Base-by-base conservation (phyloP, 2,329 filamentous ascomycete genomes). In the Raffaelea ambrosiae region DNA sequence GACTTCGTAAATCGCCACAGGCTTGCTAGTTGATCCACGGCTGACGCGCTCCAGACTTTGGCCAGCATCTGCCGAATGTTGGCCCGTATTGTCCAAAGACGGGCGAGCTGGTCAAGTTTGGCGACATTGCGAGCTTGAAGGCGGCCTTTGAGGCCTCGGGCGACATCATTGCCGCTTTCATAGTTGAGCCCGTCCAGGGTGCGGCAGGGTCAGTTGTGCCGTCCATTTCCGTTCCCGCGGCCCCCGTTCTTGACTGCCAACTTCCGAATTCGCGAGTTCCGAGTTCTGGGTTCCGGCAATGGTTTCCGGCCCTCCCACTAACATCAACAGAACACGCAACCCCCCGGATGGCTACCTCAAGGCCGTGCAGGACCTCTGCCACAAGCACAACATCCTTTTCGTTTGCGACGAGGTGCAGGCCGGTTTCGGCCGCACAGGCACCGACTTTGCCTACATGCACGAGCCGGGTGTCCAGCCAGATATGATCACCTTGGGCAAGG, bases 321-420 rank as follows among this genome's bases (percentile, higher is more conserved):
- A 36, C 14, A 3, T 20, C 21, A 21, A 11, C 31, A 44, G 44
- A 11, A 41, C 38, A 4, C 44, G 44, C 7, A 36, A 40, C 10
- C 44, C 44, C 7, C 44, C 44, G 18, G 44, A 21, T 5, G 44
- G 44, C 18, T 46, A 46, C 16, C 38, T 46, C 38, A 33, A 35
- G 26, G 26, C 44, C 18, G 44, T 41, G 11, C 38, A 46, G 39
- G 38, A 41, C 19, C 44, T 46, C n/a, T 46, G 44, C 44, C 44
- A 35, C 22, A 40, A 40, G 35, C 46, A 48, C 35, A 38, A 44
- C 9, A 33, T 48, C 5, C 46, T 48, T 19, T 56, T 58, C 55
- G 57, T 57, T 53, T 58, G 55, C 26, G 44, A 46, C 36, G 44
- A 46, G 26, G 44, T 46, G n/a, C 44, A 46, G 44, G 31, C 21